Evolutionary conservation across 1,139 yeast species (phyloP).

Genomic region (Taiozyma onychis): DNA sequence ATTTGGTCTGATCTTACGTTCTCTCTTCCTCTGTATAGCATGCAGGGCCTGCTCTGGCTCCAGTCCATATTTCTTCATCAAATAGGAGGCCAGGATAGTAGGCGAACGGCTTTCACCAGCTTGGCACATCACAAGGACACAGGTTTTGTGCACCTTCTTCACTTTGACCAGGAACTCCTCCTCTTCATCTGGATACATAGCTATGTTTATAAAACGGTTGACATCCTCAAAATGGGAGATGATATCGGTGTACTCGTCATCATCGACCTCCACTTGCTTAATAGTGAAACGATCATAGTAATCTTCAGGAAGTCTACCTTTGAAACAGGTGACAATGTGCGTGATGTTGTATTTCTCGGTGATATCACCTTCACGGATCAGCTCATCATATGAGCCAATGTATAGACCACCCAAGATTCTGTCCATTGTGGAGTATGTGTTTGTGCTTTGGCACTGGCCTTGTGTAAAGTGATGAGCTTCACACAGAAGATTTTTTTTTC

Average conservation of each 20-base stretch:
- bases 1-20: slow-evolving; percentile 61
- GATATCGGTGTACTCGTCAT: slow-evolving; percentile 55
- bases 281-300: slow-evolving; percentile 46
- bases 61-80: slow-evolving; percentile 69
- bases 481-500: too few species aligned
- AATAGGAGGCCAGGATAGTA: slow-evolving; percentile 64
- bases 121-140: slow-evolving; percentile 62
- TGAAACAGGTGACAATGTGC: slow-evolving; percentile 63
- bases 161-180: slow-evolving; percentile 26
- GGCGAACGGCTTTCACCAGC: slow-evolving; percentile 88
- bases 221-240: slow-evolving; percentile 54
- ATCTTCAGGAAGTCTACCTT: slow-evolving; percentile 53
- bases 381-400: slow-evolving; percentile 54
- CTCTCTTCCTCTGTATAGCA: slow-evolving; percentile 60
- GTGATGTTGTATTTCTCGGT: slow-evolving; percentile 45
- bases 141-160: slow-evolving; percentile 39
- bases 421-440: slow-evolving; percentile 14
- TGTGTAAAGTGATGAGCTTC: not conserved
- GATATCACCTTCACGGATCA: slow-evolving; percentile 40
- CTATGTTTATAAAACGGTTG: slow-evolving; percentile 61
- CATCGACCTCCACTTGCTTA: slow-evolving; percentile 66
- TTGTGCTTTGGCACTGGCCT: too few species aligned
- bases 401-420: slow-evolving; percentile 64
- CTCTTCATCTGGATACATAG: slow-evolving; percentile 41
- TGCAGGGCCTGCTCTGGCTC: slow-evolving; percentile 57